Evolutionary conservation across 148 eudicot species (phyloP).

Genomic region (Silene latifolia): DNA sequence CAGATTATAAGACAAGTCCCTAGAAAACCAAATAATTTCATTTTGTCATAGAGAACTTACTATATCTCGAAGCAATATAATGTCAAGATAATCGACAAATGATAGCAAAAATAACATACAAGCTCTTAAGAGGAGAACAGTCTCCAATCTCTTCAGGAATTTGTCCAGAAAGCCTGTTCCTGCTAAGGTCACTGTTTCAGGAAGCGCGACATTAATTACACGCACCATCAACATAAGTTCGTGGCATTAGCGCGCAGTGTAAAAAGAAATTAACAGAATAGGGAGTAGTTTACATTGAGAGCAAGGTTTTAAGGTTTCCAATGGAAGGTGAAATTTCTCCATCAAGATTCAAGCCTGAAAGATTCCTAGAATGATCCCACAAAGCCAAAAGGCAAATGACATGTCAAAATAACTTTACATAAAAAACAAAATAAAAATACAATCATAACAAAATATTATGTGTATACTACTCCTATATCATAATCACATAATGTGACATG

Average conservation of each 20-base stretch:
- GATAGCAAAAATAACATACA: conserved; percentile 46
- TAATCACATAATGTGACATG: conserved; percentile 9
- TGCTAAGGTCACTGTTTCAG: conserved; percentile 70
- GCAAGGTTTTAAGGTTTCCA: conserved; percentile 68
- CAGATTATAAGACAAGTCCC: conserved; percentile 88
- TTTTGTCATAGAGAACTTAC: neutral
- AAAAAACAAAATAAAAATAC: conserved; percentile 13
- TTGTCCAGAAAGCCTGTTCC: conserved; percentile 80
- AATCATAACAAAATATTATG: neutral
- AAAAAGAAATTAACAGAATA: conserved; percentile 8
- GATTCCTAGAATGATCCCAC: conserved; percentile 50
- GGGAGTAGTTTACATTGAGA: conserved; percentile 47
- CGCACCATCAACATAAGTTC: neutral
- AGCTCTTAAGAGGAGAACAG: conserved; percentile 57
- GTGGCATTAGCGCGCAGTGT: neutral
- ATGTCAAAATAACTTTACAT: conserved; percentile 13
- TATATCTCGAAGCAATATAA: neutral
- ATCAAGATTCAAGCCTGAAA: conserved; percentile 88
- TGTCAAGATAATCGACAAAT: neutral
- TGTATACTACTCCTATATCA: conserved; percentile 3
- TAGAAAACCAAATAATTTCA: conserved; percentile 16
- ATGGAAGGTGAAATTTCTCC: conserved; percentile 92
- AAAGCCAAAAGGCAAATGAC: conserved; percentile 26
- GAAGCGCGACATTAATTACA: neutral
- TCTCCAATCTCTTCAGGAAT: conserved; percentile 99